Conservation (phyloP, 345 rosid genomes). For the Acer negundo region DNA sequence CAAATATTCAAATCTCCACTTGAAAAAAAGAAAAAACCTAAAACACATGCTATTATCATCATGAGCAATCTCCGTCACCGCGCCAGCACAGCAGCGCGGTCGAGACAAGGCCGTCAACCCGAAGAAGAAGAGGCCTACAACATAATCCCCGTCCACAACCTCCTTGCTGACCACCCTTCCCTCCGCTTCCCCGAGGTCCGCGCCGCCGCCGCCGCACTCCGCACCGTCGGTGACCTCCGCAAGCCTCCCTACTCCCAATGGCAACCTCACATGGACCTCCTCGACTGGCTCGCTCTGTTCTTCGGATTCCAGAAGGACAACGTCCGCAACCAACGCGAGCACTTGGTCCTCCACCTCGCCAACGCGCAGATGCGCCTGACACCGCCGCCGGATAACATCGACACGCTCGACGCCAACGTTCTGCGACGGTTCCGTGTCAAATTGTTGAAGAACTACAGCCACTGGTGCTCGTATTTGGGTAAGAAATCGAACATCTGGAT, state of each 20-base stretch:
- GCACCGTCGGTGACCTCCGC: conserved; percentile 79
- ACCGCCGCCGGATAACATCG: conserved; percentile 90
- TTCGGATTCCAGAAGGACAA: conserved; percentile 83
- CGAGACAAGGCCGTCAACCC: conserved; percentile 18
- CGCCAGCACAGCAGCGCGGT: conserved; percentile 25
- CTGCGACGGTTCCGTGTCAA: conserved; percentile 73
- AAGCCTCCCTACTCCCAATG: conserved; percentile 72
- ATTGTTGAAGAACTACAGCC: conserved; percentile 69
- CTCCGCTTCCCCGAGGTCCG: conserved; percentile 92
- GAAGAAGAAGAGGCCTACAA: conserved; percentile 55
- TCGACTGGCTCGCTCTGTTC: conserved; percentile 87
- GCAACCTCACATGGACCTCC: conserved; percentile 76
- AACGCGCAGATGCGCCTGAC: conserved; percentile 97
- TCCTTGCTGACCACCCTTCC: conserved; percentile 93
- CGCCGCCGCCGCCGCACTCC: conserved; percentile 87
- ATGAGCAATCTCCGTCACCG: conserved; percentile 48
- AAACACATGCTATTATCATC: conserved; percentile 2
- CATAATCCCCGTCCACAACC: conserved; percentile 90
- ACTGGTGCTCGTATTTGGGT: conserved; percentile 86
- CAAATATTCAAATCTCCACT: background rate
- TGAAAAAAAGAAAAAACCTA: background rate
- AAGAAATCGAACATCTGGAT: conserved; percentile 88
- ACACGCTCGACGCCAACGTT: conserved; percentile 69
- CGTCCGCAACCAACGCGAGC: conserved; percentile 94
- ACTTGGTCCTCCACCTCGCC: conserved; percentile 86